Evolutionary conservation across 2,329 filamentous ascomycete species (phyloP), one percentile per base, ranked within the genome.

Genomic region (Bipolaris bicolor): DNA sequence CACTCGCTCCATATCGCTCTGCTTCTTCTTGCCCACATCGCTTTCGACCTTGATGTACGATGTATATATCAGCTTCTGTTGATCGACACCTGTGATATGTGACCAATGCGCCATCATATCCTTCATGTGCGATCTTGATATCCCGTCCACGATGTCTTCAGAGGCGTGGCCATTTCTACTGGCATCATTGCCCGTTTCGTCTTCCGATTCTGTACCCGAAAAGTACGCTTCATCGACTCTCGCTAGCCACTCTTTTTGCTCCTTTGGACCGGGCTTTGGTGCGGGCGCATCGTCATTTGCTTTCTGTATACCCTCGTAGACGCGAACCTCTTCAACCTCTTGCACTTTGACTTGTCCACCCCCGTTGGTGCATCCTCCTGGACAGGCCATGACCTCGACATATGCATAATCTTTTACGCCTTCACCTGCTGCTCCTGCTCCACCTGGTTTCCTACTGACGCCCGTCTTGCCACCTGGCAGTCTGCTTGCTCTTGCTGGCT

Each of bases 381-480:
- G 95, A 76, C 95, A 99, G 13, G 95, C 95, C 95, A 99, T 99
- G 57, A 99, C 95, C 78, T 99, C 95, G 26, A 98, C 90, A 77
- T 96, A 98, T n/a, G 90, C 85, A 74, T 93, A 93, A 34, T 97
- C 91, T 84, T 83, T 41, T 80, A 84, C 65, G 77, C 83, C 26
- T 81, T 86, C 84, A 51, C 81, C 83, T 44, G 85, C 82, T 0
- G 84, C 82, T 60, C 83, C 88, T 2, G 87, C 64, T 2, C 51
- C 90, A 1, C 92, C 92, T 1, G 92, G 91, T 80, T 97, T 88
- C 55, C 90, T 62, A 33, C 67, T 70, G 3, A 66, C 68, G 18
- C 69, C 75, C 1, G 63, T 67, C 50, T 62, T 70, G 3, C 72
- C 74, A 5, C 75, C 75, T 0, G 74, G 74, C 53, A 77, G 55